Conservation (phyloP, 371 early-diverging fungal species). For the Mortierella sp. region DNA sequence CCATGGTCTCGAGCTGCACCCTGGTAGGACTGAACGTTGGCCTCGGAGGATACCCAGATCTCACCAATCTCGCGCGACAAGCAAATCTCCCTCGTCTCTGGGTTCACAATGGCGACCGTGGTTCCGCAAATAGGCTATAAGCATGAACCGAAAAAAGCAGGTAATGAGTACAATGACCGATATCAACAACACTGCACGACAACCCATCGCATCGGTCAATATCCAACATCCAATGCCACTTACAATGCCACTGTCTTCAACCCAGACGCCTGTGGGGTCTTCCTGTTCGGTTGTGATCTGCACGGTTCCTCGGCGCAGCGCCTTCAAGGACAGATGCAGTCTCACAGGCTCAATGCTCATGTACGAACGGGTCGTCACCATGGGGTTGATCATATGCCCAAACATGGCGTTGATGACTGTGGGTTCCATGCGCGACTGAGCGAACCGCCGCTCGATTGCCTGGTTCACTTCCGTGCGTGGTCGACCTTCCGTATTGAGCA, state of each 20-base stretch:
- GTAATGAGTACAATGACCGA: not conserved
- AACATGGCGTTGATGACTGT: conserved; percentile 79
- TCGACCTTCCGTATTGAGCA: conserved; percentile 79
- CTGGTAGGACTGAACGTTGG: conserved; percentile 66
- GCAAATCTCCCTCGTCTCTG: conserved; percentile 74
- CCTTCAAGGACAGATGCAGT: conserved; percentile 72
- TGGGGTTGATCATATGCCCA: conserved; percentile 81
- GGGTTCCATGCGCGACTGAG: conserved; percentile 71
- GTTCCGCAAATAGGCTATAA: conserved; percentile 65
- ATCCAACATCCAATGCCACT: conserved; percentile 21
- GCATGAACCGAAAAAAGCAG: not conserved
- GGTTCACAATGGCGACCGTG: conserved; percentile 89
- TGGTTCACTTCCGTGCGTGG: conserved; percentile 72
- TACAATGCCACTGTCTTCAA: conserved; percentile 88
- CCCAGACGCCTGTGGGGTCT: conserved; percentile 67
- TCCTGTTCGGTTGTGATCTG: conserved; percentile 68
- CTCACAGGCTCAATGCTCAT: conserved; percentile 79
- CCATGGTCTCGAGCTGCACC: conserved; percentile 54
- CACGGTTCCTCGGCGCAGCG: conserved; percentile 77
- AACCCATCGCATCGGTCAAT: too few species aligned
- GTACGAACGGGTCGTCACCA: conserved; percentile 85
- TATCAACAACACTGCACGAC: too few species aligned
- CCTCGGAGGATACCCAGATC: conserved; percentile 88
- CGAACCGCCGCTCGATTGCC: conserved; percentile 43
- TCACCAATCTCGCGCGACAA: conserved; percentile 85